phyloP scores from a whole-genome alignment of 148 eudicot species.

The Chenopodium album region DNA sequence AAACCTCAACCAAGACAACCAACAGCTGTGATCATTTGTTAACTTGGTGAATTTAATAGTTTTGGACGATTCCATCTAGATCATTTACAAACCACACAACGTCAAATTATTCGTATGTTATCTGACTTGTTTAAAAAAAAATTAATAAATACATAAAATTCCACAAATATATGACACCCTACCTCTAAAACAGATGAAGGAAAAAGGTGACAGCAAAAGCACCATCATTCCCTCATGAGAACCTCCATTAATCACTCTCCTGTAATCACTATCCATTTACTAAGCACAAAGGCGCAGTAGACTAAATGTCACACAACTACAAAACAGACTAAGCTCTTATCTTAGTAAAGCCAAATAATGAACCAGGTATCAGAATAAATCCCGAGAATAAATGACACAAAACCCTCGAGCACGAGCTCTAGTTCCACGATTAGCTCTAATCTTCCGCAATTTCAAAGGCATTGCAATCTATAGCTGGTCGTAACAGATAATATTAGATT shows the following conservation, averaged over 20 bases:
- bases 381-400: not conserved
- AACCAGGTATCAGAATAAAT: not conserved
- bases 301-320: not conserved
- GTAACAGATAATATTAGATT: not conserved
- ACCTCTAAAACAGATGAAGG: not conserved
- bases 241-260: not conserved
- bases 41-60: not conserved
- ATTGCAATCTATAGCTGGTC: not conserved
- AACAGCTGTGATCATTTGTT: not conserved
- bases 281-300: not conserved
- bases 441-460: not conserved
- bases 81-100: not conserved
- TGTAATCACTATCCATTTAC: not conserved
- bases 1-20: not conserved
- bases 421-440: not conserved
- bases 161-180: not conserved
- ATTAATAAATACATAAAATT: too few relatives aligned
- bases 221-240: not conserved
- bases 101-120: not conserved
- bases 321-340: not conserved
- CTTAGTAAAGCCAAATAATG: not conserved
- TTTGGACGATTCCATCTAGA: not conserved
- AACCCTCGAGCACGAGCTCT: not conserved
- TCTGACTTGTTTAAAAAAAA: not conserved
- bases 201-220: not conserved